A percentile compares a stretch with the other conserved stretches of the same genome.
Conservation (phyloP, 257 asterid genomes). For the Vinca minor region DNA sequence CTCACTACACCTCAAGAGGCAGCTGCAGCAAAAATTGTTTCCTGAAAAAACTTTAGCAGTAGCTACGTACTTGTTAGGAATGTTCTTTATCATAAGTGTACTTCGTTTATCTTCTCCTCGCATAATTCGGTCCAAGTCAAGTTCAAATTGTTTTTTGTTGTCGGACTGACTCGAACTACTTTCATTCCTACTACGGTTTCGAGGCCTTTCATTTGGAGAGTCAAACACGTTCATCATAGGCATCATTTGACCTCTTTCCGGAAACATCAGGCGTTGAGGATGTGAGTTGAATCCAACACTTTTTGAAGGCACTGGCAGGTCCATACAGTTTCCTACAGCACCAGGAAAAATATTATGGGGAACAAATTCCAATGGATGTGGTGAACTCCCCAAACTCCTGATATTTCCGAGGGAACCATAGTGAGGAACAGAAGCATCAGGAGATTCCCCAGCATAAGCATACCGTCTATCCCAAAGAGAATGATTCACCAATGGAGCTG, state of each 20-base stretch:
- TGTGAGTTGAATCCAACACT: slow-evolving; percentile 64
- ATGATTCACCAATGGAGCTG: slow-evolving; percentile 84
- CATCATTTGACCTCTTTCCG: slow-evolving; percentile 82
- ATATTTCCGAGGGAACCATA: slow-evolving; percentile 89
- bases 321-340: slow-evolving; percentile 66
- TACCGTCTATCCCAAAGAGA: slow-evolving; percentile 82
- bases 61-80: slow-evolving; percentile 93
- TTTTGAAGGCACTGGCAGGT: slow-evolving; percentile 58
- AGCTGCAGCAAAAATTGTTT: too few species aligned
- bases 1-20: too few species aligned
- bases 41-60: too few species aligned
- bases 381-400: slow-evolving; percentile 72
- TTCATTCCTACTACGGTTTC: slow-evolving; percentile 77
- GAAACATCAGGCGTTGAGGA: slow-evolving; percentile 81
- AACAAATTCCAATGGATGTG: slow-evolving; percentile 69
- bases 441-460: slow-evolving; percentile 70
- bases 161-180: slow-evolving; percentile 62
- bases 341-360: slow-evolving; percentile 62
- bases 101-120: slow-evolving; percentile 97
- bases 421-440: slow-evolving; percentile 74
- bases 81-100: slow-evolving; percentile 96
- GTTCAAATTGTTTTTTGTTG: slow-evolving; percentile 96
- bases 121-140: slow-evolving; percentile 73
- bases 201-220: slow-evolving; percentile 81
- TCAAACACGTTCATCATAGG: slow-evolving; percentile 80